Percentiles rank a stretch among this genome's conserved stretches.
phyloP scores from a whole-genome alignment of 73 alveolate species.

The Tetrahymena borealis region DNA sequence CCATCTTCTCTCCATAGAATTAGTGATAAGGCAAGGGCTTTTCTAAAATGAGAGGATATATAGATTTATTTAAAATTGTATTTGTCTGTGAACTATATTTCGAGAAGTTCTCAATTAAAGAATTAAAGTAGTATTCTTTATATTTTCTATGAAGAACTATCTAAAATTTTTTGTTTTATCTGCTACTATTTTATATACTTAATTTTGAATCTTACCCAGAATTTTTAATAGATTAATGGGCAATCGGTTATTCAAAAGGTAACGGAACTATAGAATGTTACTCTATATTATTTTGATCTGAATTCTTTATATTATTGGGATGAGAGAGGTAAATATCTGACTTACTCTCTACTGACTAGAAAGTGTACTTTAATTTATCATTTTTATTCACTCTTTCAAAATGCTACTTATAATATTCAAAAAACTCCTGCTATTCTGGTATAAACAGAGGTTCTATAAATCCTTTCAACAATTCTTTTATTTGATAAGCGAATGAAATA shows the following conservation, averaged over 20 bases:
- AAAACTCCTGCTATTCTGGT: not conserved
- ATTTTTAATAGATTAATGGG: too few relatives aligned
- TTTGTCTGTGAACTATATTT: not conserved
- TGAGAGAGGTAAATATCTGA: too few relatives aligned
- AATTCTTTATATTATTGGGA: too few relatives aligned
- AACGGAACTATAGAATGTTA: too few relatives aligned
- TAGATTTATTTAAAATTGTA: not conserved
- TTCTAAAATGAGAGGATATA: not conserved
- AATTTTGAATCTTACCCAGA: too few relatives aligned
- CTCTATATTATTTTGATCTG: too few relatives aligned
- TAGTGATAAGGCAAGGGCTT: not conserved
- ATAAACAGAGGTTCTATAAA: not conserved
- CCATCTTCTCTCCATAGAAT: not conserved
- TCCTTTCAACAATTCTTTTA: not conserved
- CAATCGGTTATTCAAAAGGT: too few relatives aligned
- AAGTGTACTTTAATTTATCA: not conserved
- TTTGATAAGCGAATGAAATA: not conserved
- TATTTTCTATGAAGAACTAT: not conserved
- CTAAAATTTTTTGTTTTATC: not conserved
- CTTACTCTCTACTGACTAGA: too few relatives aligned
- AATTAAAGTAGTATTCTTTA: not conserved
- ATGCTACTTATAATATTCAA: not conserved
- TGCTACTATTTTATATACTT: not conserved
- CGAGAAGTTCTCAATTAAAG: not conserved
- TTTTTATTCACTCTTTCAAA: not conserved